Evolutionary conservation across 371 early-diverging fungal genomes (phyloP), one percentile per base, ranked within the genome.

Genomic region (Syncephalastrum racemosum): DNA sequence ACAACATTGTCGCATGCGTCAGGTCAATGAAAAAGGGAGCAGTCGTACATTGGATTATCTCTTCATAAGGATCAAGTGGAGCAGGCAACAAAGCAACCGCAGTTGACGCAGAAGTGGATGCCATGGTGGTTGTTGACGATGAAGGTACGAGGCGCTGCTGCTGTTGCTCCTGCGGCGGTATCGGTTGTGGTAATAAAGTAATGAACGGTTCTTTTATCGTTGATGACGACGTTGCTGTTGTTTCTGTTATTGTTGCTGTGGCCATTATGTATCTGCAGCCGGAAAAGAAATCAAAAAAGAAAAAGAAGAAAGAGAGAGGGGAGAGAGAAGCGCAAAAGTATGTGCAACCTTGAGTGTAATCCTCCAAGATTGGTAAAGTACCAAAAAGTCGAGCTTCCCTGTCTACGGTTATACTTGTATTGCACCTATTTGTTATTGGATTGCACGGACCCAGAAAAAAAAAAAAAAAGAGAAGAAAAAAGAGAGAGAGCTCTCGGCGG

Each of bases 321-420:
- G 53, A 52, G 15, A 48, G 25, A n/a, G 4, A 52, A 59, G 22
- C 18, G 27, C 20, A 46, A 53, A 44, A 27, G 51, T 12, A 12
- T 31, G 36, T 31, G 36, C 36, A 31, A 31, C 36, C 10, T 31
- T 31, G 36, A 10, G 36, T 31, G 10, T 31, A 31, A 31, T 31
- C 6, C 2, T 31, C 36, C 36, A 31, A 10, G 36, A 31, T 31
- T 31, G 36, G 36, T 10, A 31, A 31, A 8, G 36, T 10, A 31
- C 36, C 10, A 31, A n/a, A n/a, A n/a, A 31, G 6, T 10, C 36
- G 36, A 31, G 36, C 12, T 8, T 31, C 25, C 10, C 12, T 31
- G 36, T 12, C 36, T 31, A 12, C 12, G 36, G 36, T 2, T 10
- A 27, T 7, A 27, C 36, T 10, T 10, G 5, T 31, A 31, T 12